Conservation (phyloP, 2,329 filamentous ascomycete species). For the Sclerotinia glacialis region DNA sequence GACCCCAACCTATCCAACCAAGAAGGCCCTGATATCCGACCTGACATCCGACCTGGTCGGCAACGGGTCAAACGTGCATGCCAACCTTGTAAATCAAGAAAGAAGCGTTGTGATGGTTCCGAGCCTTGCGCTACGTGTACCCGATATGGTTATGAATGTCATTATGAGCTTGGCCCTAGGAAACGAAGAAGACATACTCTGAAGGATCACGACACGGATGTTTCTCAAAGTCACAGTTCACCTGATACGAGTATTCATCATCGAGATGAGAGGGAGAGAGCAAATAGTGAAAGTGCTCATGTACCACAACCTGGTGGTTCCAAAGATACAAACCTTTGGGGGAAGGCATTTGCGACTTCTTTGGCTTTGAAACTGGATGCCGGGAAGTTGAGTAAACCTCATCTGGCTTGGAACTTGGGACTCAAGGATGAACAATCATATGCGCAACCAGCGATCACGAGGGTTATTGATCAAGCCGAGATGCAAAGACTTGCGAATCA, state of each 20-base stretch:
- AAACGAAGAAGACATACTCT: slow-evolving; percentile 13
- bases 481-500: slow-evolving; percentile 29
- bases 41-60: slow-evolving; percentile 20
- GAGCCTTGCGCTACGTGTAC: slow-evolving; percentile 20
- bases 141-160: slow-evolving; percentile 19
- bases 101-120: slow-evolving; percentile 21
- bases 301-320: neutral
- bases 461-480: slow-evolving; percentile 22
- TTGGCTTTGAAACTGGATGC: slow-evolving; percentile 20
- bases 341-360: slow-evolving; percentile 17
- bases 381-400: slow-evolving; percentile 34
- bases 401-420: slow-evolving; percentile 41
- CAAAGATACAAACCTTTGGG: slow-evolving; percentile 15
- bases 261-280: slow-evolving; percentile 17
- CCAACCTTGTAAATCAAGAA: slow-evolving; percentile 22
- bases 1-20: neutral
- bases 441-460: slow-evolving; percentile 28
- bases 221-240: slow-evolving; percentile 19
- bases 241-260: slow-evolving; percentile 12
- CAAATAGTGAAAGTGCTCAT: slow-evolving; percentile 11
- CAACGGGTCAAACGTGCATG: slow-evolving; percentile 23
- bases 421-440: slow-evolving; percentile 34
- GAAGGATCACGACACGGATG: slow-evolving; percentile 20
- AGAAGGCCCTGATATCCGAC: slow-evolving; percentile 17
- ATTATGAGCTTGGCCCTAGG: slow-evolving; percentile 19